Conservation (phyloP, 2,329 filamentous ascomycete species). For the Fusarium verticillioides region DNA sequence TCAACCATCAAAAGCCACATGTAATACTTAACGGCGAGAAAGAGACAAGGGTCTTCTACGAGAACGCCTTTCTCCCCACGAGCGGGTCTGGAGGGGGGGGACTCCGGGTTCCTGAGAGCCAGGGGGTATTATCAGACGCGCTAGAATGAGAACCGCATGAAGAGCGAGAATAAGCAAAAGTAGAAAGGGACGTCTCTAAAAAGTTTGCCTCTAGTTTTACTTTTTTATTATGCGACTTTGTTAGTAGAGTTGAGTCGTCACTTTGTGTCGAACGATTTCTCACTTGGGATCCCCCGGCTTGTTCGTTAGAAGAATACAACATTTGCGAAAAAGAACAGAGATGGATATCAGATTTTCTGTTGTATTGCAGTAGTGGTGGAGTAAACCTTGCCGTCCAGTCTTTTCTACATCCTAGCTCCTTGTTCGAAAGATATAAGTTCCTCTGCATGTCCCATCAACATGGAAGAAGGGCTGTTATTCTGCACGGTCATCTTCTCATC, state of each 20-base stretch:
- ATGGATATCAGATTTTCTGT: constrained; percentile 7
- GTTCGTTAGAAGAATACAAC: constrained; percentile 1
- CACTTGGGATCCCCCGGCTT: constrained; percentile 21
- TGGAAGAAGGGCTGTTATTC: not conserved
- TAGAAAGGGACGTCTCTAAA: constrained; percentile 2
- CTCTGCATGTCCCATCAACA: constrained; percentile 14
- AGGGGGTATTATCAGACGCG: constrained; percentile 22
- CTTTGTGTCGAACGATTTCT: constrained; percentile 42
- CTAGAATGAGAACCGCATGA: constrained; percentile 20
- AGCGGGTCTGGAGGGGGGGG: constrained; percentile 8
- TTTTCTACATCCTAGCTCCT: constrained; percentile 12
- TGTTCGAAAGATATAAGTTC: constrained; percentile 30
- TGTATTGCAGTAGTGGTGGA: constrained; percentile 9
- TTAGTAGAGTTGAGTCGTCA: constrained; percentile 34
- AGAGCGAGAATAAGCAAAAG: constrained; percentile 7
- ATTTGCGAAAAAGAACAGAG: not conserved
- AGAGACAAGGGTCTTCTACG: constrained; percentile 15
- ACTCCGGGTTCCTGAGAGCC: constrained; percentile 27
- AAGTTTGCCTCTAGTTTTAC: constrained; percentile 16
- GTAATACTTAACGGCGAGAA: not conserved
- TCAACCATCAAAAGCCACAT: not conserved
- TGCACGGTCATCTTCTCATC: constrained; percentile 18
- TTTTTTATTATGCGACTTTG: not conserved
- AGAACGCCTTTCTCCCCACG: not conserved
- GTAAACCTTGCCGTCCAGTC: constrained; percentile 1